Conservation (phyloP, 2,329 filamentous ascomycete genomes). For the Alternaria postmessia region DNA sequence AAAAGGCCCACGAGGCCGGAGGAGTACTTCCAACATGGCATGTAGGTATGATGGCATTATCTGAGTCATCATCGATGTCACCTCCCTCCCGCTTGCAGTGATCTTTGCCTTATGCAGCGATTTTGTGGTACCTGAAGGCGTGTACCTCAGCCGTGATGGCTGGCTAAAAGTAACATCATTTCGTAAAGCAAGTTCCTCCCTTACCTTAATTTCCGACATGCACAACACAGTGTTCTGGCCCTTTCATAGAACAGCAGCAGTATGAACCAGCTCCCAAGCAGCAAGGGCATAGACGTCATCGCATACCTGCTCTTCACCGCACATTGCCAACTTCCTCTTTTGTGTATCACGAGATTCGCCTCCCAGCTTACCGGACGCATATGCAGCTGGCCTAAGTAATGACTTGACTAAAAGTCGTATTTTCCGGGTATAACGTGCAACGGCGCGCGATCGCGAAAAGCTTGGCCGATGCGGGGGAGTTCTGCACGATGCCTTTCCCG, state of each 20-base stretch:
- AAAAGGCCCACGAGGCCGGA: constrained; percentile 3
- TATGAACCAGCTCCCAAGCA: not conserved
- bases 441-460: constrained; percentile 13
- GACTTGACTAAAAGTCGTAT: not conserved
- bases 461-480: constrained; percentile 13
- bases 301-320: not conserved
- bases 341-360: constrained; percentile 8
- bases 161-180: constrained; percentile 1
- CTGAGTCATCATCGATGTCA: not conserved
- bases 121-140: not conserved
- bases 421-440: constrained; percentile 11
- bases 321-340: constrained; percentile 6
- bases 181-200: not conserved
- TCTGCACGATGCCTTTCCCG: constrained; percentile 7
- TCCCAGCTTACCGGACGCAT: constrained; percentile 5
- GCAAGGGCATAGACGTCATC: constrained; percentile 1
- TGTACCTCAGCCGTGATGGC: not conserved
- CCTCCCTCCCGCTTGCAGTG: not conserved
- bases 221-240: not conserved
- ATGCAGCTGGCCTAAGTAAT: constrained; percentile 9
- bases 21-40: not conserved
- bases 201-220: not conserved
- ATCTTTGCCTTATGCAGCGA: not conserved
- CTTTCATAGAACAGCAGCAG: not conserved
- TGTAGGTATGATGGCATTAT: constrained; percentile 7